Evolutionary conservation across 148 eudicot species (phyloP), one percentile per base, ranked within the genome.

Genomic region (Camellia granthamiana): DNA sequence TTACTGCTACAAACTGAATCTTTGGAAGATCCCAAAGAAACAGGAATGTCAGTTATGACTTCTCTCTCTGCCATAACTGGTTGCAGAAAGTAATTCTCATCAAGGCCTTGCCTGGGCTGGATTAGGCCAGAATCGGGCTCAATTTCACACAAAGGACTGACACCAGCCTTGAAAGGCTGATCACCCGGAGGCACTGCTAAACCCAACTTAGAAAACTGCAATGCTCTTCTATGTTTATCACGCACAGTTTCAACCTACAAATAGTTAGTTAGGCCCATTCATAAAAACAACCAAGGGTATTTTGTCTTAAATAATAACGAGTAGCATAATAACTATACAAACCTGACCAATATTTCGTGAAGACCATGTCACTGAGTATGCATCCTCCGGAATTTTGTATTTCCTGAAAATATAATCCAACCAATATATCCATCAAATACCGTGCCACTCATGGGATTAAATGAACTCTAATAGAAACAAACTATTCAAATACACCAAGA

Each of bases 281-380:
- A 46, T 11, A 73, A 59, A 74, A 66, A 55, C 38, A 69, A 42
- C 7, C 3, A 2, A 3, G 43, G 10, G 56, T 38, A 1, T 46
- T 21, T n/a, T 7, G 11, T 15, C 73, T 69, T 43, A 58, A 18
- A 14, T 42, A 62, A 30, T 14, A 16, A 66, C n/a, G 38, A 81
- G 62, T 30, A 63, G 38, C 55, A 38, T 47, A 63, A 69, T 61
- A 55, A 76, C 9, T 30, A 23, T 42, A 74, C 86, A 65, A 72
- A 92, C 99, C 97, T 96, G 98, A 61, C 99, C 95, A 79, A 96
- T 86, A 72, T 87, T 93, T 81, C 87, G 80, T 23, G 97, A 93
- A 49, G 95, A 92, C 83, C 74, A 81, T 88, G 94, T 69, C 83
- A 92, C 86, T 14, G 93, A 86, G 86, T 92, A 88, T 13, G 83